Evolutionary conservation across 805 yeast genomes (phyloP), one percentile per base, ranked within the genome.

Genomic region (Lachancea thermotolerans): DNA sequence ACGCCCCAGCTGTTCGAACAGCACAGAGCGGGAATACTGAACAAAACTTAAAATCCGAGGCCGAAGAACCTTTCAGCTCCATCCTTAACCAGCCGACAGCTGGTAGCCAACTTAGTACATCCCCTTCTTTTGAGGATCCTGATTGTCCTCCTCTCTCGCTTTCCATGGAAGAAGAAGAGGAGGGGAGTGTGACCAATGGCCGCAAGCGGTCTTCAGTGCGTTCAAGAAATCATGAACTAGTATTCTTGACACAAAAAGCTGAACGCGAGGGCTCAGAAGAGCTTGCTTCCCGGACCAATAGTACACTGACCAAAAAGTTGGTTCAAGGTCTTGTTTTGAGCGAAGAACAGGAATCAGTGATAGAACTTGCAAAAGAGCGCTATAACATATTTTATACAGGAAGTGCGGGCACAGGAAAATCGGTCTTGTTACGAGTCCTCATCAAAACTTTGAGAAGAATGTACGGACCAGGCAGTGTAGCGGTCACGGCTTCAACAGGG

Each of bases 361-460:
- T 86, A 10, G 75, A 79, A 9, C 64, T 85, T 44, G 95, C 82
- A 0, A 64, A 77, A 37, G 58, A 69, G 17, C 89, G 95, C 0
- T 67, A 70, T 14, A 86, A 82, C 48, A 66, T 93, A 2, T 93
- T 93, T 59, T 93, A 86, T 61, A 93, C 99, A 0, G 99, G 99
- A 41, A 88, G 97, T 30, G 99, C 99, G 0, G 99, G 99, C 57
- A 93, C 99, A 0, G 99, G 99, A 59, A 93, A 93, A 60, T 91
- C 99, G 1, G 83, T 93, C 3, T 69, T 93, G n/a, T 67, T 93
- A 41, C 74, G 75, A 49, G 71, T 78, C 10, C 69, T 85, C 32
- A 84, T 85, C 44, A 75, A 76, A 54, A 64, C 71, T 0, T 59
- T 85, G 44, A 71, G 66, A 49, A 48, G 52, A 1, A 72, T 70